Evolutionary conservation across 805 yeast genomes (phyloP).

Genomic region (Maudiozyma barnettii): DNA sequence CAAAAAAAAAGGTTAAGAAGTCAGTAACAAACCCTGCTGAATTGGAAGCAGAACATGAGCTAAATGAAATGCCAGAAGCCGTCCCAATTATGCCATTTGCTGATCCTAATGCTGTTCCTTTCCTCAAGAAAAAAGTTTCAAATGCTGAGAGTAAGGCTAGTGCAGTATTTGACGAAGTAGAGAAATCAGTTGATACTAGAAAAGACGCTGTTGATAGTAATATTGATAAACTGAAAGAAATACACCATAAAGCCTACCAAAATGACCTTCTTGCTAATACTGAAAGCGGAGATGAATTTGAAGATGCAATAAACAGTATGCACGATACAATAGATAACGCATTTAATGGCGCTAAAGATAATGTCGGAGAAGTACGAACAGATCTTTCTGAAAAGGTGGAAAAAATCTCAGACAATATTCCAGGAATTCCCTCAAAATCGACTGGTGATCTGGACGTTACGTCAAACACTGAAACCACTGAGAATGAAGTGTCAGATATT

Average conservation of each 20-base stretch:
- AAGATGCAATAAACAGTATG: slow-evolving; percentile 38
- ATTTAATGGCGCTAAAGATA: background rate
- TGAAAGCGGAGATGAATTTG: slow-evolving; percentile 4
- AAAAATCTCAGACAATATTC: background rate
- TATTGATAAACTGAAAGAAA: background rate
- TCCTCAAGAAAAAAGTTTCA: slow-evolving; percentile 12
- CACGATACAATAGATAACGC: background rate
- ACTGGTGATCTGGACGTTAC: background rate
- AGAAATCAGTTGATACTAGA: background rate
- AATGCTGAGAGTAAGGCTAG: slow-evolving; percentile 1
- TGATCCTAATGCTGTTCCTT: slow-evolving; percentile 29
- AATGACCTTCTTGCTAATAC: slow-evolving; percentile 6
- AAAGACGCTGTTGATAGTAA: background rate
- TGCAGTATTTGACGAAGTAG: background rate
- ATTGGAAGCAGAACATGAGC: slow-evolving; percentile 11
- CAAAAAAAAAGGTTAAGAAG: slow-evolving; percentile 19
- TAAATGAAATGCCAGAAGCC: slow-evolving; percentile 26
- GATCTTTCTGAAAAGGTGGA: background rate
- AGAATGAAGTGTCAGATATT: background rate
- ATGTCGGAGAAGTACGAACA: background rate
- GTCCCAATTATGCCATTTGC: slow-evolving; percentile 49
- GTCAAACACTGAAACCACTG: background rate
- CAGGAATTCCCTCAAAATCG: background rate
- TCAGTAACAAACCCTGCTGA: slow-evolving; percentile 7
- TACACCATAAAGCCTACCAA: slow-evolving; percentile 4